phyloP scores from a whole-genome alignment of 2,329 filamentous ascomycete genomes.

The Paecilomyces fulvus region DNA sequence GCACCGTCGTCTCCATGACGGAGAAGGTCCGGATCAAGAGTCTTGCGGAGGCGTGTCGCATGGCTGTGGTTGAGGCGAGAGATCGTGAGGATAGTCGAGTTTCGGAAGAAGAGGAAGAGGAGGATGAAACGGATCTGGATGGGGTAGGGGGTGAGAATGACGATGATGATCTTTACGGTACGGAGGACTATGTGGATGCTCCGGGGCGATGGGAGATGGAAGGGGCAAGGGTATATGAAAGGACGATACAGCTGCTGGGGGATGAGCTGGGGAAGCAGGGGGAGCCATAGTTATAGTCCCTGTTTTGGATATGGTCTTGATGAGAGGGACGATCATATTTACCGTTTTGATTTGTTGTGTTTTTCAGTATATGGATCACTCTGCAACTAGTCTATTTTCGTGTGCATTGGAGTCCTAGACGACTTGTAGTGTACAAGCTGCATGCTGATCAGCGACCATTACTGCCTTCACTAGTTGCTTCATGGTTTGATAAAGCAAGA shows the following conservation, averaged over 20 bases:
- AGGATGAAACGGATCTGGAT: constrained; percentile 17
- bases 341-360: background rate
- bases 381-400: background rate
- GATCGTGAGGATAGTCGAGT: constrained; percentile 40
- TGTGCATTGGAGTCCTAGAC: background rate
- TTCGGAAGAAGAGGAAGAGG: constrained; percentile 29
- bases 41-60: constrained; percentile 66
- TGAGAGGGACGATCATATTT: background rate
- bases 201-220: constrained; percentile 51
- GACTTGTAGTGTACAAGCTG: no score
- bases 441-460: background rate
- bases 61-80: constrained; percentile 58
- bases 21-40: constrained; percentile 85
- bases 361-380: background rate
- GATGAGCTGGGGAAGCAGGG: constrained; percentile 48
- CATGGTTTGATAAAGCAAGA: background rate
- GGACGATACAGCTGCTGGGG: constrained; percentile 66
- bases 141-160: constrained; percentile 23
- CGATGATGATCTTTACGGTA: constrained; percentile 36
- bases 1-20: constrained; percentile 54
- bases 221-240: constrained; percentile 68
- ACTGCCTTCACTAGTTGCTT: background rate
- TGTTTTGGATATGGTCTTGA: background rate
- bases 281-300: constrained; percentile 11
- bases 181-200: constrained; percentile 22